Evolutionary conservation across 495 filamentous ascomycete species (phyloP), one percentile per base, ranked within the genome.

Genomic region (Aspergillus ellipticus): DNA sequence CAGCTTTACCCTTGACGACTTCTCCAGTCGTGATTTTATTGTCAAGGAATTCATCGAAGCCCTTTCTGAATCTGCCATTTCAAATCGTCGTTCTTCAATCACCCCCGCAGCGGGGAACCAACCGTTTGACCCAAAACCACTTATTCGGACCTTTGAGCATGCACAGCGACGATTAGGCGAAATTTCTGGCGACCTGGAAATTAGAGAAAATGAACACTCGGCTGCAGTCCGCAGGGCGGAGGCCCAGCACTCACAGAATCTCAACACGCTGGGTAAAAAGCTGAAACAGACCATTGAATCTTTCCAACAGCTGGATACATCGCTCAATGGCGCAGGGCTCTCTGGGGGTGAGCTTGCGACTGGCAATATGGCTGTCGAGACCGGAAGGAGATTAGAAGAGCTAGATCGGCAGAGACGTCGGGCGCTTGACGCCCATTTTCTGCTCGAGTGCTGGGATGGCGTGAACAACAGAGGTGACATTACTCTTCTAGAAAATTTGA

Each of bases 31-130:
- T 19, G 94, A 97, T 74, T 99, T 96, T 72, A 96, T 97, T 58
- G 95, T 96, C 56, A 90, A 94, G 64, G 95, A 97, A 70, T 97
- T 99, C 63, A 85, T 99, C 57, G 95, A 99, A 66, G 78, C 86
- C 9, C 88, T 99, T 56, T 93, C 93, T 51, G 93, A 97, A 52
- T 87, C 76, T 49, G 87, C 92, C 29, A 79, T 89, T 31, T 86
- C 92, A 29, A 85, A 81, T 61, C 89, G 93, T 52, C 87, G 89
- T 47, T 96, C 92, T 16, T 56, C 64, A 4, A 47, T 57, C 3
- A 65, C 64, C 20, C 58, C 67, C 24, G 45, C 63, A n/a, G 53
- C 83, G 76, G 53, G 82, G 33, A 84, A 83, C 53, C 83, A 86
- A 67, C 85, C 89, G 46, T 99, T 99, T 66, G 95, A 99, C 66